These are phyloP conservation scores for Coccomyxa sp. DNA, from an alignment of 139 green algal species.

Conservation along the genomic window DNA sequence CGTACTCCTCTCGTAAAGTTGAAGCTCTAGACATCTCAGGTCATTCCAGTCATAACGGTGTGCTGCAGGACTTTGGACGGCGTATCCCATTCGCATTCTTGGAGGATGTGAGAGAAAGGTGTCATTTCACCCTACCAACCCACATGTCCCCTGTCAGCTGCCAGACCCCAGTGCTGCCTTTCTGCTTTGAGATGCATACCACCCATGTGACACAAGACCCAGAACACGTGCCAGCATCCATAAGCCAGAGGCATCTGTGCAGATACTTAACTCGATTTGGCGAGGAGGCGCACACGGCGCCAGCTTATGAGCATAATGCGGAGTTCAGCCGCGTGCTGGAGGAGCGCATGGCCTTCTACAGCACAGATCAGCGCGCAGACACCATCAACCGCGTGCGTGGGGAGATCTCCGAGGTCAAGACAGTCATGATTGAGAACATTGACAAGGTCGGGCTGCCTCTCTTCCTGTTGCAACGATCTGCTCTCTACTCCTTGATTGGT, in stretches of 20 bases:
- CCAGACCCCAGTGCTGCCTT: constrained; percentile 27
- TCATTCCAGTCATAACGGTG: neutral
- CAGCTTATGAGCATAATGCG: constrained; percentile 86
- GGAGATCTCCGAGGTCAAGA: constrained; percentile 76
- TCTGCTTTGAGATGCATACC: no score
- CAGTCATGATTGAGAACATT: constrained; percentile 91
- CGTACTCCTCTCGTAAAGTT: neutral
- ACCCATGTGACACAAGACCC: no score
- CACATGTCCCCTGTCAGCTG: no score
- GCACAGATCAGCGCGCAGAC: constrained; percentile 69
- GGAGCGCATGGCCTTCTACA: constrained; percentile 73
- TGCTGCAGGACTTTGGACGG: neutral
- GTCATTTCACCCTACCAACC: constrained; percentile 47
- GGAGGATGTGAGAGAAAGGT: constrained; percentile 74
- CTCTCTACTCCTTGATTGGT: neutral
- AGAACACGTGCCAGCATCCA: no score
- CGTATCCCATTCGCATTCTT: constrained; percentile 88
- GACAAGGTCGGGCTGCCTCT: constrained; percentile 45
- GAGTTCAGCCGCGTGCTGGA: constrained; percentile 72
- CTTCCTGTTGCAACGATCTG: neutral
- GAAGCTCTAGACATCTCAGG: neutral
- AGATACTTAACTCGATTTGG: constrained; percentile 22
- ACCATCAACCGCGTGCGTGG: constrained; percentile 71
- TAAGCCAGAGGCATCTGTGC: no score
- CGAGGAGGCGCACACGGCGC: constrained; percentile 29